phyloP scores from a whole-genome alignment of 106 monocot species.

The Acorus gramineus region DNA sequence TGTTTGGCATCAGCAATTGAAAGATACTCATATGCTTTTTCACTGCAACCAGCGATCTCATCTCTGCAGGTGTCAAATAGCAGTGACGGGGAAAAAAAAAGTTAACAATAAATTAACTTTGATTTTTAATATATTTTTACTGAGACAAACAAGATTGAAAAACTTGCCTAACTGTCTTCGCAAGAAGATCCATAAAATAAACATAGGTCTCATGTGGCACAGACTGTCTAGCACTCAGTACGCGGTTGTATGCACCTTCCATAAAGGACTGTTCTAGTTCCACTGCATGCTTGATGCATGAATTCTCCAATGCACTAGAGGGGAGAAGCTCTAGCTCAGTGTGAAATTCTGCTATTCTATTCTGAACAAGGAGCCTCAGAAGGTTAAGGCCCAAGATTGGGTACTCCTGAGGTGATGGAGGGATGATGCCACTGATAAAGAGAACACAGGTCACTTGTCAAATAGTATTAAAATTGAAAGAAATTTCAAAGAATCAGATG shows the following conservation, averaged over 20 bases:
- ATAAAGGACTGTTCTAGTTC: conserved; percentile 94
- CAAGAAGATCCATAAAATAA: conserved; percentile 97
- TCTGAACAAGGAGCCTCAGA: conserved; percentile 87
- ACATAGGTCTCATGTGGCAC: conserved; percentile 92
- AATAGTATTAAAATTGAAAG: neutral
- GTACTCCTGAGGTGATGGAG: conserved; percentile 69
- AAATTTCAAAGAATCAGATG: neutral
- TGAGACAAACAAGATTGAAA: too few species aligned
- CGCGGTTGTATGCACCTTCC: conserved; percentile 96
- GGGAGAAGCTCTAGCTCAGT: conserved; percentile 85
- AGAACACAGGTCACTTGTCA: neutral
- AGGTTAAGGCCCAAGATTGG: conserved; percentile 93
- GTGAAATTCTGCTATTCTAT: conserved; percentile 96
- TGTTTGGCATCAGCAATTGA: conserved; percentile 64
- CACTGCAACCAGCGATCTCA: conserved; percentile 95
- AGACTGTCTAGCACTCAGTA: conserved; percentile 67
- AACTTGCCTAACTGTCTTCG: conserved; percentile 81
- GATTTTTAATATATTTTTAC: too few species aligned
- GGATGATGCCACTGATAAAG: conserved; percentile 46
- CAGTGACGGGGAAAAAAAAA: neutral
- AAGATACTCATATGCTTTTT: conserved; percentile 90
- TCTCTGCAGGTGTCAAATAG: conserved; percentile 43
- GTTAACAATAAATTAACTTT: too few species aligned
- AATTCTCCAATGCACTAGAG: conserved; percentile 61
- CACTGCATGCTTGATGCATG: conserved; percentile 87